phyloP scores from a whole-genome alignment of 768 basidiomycete species.

The Auriscalpium orientale region DNA sequence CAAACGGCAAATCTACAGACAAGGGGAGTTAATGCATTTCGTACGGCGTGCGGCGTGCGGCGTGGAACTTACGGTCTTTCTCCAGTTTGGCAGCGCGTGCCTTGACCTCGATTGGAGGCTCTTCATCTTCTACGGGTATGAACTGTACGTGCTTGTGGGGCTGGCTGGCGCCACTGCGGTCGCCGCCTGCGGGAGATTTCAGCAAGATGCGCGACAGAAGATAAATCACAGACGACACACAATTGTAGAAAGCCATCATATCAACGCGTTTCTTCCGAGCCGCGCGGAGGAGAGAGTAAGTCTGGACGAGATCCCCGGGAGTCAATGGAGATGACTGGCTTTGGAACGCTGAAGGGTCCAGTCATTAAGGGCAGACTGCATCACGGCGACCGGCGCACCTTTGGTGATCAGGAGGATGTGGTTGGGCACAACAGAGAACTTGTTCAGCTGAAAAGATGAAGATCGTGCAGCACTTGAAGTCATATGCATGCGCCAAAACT shows the following conservation, averaged over 20 bases:
- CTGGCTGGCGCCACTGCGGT: slow-evolving; percentile 82
- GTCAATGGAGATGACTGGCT: slow-evolving; percentile 75
- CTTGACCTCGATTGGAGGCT: slow-evolving; percentile 71
- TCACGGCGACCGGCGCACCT: slow-evolving; percentile 36
- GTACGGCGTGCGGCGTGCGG: not conserved
- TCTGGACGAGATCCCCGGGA: slow-evolving; percentile 71
- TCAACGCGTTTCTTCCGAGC: slow-evolving; percentile 51
- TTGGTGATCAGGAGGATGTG: slow-evolving; percentile 88
- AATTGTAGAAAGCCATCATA: slow-evolving; percentile 88
- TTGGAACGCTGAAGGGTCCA: slow-evolving; percentile 45
- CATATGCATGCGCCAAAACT: slow-evolving; percentile 15
- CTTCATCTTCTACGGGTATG: slow-evolving; percentile 47
- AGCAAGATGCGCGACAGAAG: not conserved
- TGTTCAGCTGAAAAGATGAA: slow-evolving; percentile 55
- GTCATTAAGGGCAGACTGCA: not conserved
- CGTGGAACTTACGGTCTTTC: slow-evolving; percentile 37
- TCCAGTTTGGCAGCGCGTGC: slow-evolving; percentile 53
- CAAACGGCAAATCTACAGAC: slow-evolving; percentile 61
- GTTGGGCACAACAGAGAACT: slow-evolving; percentile 73
- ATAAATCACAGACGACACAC: slow-evolving; percentile 27
- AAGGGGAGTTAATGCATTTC: not conserved
- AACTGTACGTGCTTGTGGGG: slow-evolving; percentile 90
- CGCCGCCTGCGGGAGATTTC: slow-evolving; percentile 44
- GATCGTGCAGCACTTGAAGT: not conserved
- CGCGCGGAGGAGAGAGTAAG: slow-evolving; percentile 66